Evolutionary conservation across 1,284 basidiomycete genomes (phyloP).

Genomic region (Peniophora sp.): DNA sequence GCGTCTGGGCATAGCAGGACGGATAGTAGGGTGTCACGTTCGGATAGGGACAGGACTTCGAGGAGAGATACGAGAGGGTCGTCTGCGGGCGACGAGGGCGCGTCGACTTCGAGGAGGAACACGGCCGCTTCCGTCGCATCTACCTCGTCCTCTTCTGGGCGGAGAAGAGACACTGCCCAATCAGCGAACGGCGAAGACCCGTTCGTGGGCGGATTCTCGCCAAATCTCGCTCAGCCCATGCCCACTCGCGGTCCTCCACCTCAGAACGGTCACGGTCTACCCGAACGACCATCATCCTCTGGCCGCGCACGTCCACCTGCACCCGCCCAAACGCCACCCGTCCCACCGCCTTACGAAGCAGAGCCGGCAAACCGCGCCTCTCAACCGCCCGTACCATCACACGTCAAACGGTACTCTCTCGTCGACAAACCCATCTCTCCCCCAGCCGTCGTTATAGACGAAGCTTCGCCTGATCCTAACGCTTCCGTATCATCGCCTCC

Average conservation of each 20-base stretch:
- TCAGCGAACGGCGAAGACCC: conserved; percentile 21
- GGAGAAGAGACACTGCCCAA: conserved; percentile 14
- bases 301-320: conserved; percentile 5
- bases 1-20: conserved; percentile 36
- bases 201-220: conserved; percentile 46
- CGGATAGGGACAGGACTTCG: conserved; percentile 23
- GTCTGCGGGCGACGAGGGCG: conserved; percentile 5
- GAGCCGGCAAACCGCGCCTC: conserved; percentile 22
- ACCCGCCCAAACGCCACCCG: conserved; percentile 7
- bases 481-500: conserved; percentile 2
- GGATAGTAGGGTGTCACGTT: conserved; percentile 37
- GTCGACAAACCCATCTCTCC: conserved; percentile 54
- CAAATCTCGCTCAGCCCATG: conserved; percentile 11
- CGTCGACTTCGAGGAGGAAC: conserved; percentile 13
- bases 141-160: conserved; percentile 14
- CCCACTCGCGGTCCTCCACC: conserved; percentile 4
- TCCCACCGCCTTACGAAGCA: conserved; percentile 13
- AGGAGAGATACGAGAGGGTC: conserved; percentile 11
- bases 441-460: conserved; percentile 48
- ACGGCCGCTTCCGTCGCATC: conserved; percentile 10
- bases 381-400: conserved; percentile 36
- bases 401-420: conserved; percentile 69
- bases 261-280: background rate
- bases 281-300: conserved; percentile 4
- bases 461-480: conserved; percentile 26